These are phyloP conservation scores for Earliella scabrosa DNA, from an alignment of 1,284 basidiomycete genomes.

Conservation along the genomic window DNA sequence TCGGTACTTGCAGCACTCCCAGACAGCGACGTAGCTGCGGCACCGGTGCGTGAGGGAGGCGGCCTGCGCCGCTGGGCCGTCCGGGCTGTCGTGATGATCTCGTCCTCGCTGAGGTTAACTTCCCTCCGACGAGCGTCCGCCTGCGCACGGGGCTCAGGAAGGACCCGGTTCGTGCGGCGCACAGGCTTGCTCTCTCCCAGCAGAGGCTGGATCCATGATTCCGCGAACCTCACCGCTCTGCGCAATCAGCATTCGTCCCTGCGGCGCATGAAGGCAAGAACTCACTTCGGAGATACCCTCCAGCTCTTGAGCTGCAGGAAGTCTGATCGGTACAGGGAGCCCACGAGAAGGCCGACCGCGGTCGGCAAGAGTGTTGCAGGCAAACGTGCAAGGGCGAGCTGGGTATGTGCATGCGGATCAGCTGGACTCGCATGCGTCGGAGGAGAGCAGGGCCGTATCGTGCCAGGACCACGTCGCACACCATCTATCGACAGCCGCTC, in stretches of 20 bases:
- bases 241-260: background rate
- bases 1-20: constrained; percentile 7
- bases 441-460: background rate
- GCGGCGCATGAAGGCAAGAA: background rate
- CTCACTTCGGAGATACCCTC: constrained; percentile 57
- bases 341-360: constrained; percentile 67
- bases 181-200: constrained; percentile 33
- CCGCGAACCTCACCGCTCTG: constrained; percentile 18
- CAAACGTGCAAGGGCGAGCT: constrained; percentile 72
- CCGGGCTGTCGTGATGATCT: constrained; percentile 61
- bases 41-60: constrained; percentile 9
- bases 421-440: background rate
- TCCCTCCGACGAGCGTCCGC: constrained; percentile 27
- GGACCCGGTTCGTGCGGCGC: constrained; percentile 56
- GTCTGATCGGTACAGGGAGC: constrained; percentile 83
- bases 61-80: constrained; percentile 16
- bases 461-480: background rate
- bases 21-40: constrained; percentile 7
- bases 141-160: constrained; percentile 48
- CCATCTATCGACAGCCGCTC: background rate
- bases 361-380: constrained; percentile 69
- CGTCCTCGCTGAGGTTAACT: constrained; percentile 43
- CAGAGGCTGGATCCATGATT: constrained; percentile 28
- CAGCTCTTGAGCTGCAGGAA: constrained; percentile 67
- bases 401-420: too few relatives aligned